Evolutionary conservation across 306 rosid genomes (phyloP), one percentile per base, ranked within the genome.

Genomic region (Cicer chorassanicum): DNA sequence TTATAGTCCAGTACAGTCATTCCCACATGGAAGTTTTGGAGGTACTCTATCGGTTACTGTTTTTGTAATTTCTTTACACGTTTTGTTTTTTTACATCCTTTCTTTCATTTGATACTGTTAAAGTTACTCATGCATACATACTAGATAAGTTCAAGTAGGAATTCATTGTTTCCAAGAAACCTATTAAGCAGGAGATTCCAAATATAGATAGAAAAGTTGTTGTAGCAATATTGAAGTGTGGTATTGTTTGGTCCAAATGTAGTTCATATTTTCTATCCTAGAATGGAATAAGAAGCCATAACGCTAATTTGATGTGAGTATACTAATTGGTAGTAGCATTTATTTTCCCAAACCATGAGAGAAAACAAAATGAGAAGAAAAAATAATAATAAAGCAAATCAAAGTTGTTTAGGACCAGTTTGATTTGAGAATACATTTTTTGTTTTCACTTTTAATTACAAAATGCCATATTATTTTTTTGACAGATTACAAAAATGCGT

Each of bases 1-100:
- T 7, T 86, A 81, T 48, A 74, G 82, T 70, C 84, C 85, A 0
- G 1, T 78, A 46, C 75, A 82, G 15, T 8, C 85, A 50, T 66
- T 74, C 46, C 84, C 80, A 18, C 84, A 80, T 53, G 84, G 78
- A 78, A 62, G 78, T 72, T 83, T 59, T 65, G 81, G 80, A 86
- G 89, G 89, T 86, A 8, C 59, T 76, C 49, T 61, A 39, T 36
- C 63, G n/a, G 4, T 57, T 34, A 63, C 9, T 68, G 13, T 65
- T 29, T 53, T 36, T 49, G n/a, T 48, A 53, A 21, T 39, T 73
- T 63, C 42, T 55, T 41, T 49, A 5, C 38, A 40, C 7, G 42
- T 68, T 29, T 29, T 24, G 12, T 14, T 48, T 34, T 13, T 21
- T 56, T 19, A 4, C 55, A 53, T 19, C 44, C 7, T 39, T 15